phyloP scores from a whole-genome alignment of 2,329 filamentous ascomycete genomes.

The Escovopsis weberi region DNA sequence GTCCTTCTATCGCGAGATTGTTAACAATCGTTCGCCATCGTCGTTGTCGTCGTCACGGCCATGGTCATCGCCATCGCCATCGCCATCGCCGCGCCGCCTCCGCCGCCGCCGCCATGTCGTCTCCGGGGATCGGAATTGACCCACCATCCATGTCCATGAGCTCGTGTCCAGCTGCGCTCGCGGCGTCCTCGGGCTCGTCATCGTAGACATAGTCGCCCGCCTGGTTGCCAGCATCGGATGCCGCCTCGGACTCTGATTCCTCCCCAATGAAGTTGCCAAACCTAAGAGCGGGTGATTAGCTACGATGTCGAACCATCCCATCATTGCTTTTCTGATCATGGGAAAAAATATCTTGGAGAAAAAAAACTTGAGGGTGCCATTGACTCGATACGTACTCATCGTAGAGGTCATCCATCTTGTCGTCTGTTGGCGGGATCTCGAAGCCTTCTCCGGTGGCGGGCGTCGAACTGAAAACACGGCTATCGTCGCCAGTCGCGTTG shows the following conservation, averaged over 20 bases:
- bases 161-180: conserved; percentile 56
- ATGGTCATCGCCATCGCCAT: no score
- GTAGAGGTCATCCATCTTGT: conserved; percentile 82
- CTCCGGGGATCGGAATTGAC: conserved; percentile 7
- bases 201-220: conserved; percentile 70
- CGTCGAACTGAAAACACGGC: conserved; percentile 7
- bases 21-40: no score
- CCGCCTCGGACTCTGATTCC: conserved; percentile 70
- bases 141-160: conserved; percentile 85
- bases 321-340: background rate
- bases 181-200: conserved; percentile 51
- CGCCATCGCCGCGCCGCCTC: no score
- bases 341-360: background rate
- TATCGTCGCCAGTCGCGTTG: conserved; percentile 7
- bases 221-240: conserved; percentile 63
- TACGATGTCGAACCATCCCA: no score
- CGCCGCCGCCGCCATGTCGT: no score
- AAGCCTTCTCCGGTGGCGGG: conserved; percentile 9
- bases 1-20: conserved; percentile 40
- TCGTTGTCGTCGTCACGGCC: no score
- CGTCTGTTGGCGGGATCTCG: conserved; percentile 5
- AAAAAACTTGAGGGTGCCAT: background rate
- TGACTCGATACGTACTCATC: conserved; percentile 54
- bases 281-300: conserved; percentile 28
- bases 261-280: conserved; percentile 99